Base-by-base conservation (phyloP, 108 stramenopile genomes). In the Epithemia pelagica region DNA sequence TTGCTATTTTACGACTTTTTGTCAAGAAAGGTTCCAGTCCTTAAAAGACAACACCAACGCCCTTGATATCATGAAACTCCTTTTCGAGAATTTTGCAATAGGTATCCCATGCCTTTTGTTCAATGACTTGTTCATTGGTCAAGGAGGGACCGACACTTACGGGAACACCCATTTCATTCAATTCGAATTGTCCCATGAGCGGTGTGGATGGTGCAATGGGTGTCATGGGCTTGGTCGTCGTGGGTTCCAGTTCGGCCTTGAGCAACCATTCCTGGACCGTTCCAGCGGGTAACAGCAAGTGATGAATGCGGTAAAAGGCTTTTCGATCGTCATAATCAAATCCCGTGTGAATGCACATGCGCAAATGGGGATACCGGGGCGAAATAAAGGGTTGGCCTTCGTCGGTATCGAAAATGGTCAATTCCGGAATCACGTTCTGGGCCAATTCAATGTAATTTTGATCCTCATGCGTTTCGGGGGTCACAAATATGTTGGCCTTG, bases 291-390 rank as follows among this genome's bases (percentile, higher is more conserved):
- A 85, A 67, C 54, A 93, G 56, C 71, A 93, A 75, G 62, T 93
- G 85, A 46, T 46, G 37, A 46, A 46, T 46, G 59, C 81, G 83
- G 63, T 83, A 78, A 28, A 80, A 71, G 23, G 77, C 63, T 84
- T 88, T 83, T n/a, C 89, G 87, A 64, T 89, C 87, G n/a, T 72
- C 76, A 69, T 86, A 80, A 67, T 88, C 87, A 73, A 85, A 95
- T 63, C 93, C 93, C 55, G 93, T 91, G 72, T 95, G 90, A 52
- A 95, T 70, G 1, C 88, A 87, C 59, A 88, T 79, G 28, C 90
- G 72, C 59, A 95, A 79, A 66, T 90, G 82, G 54, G 93, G 93
- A 65, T 87, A 95, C n/a, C 85, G 82, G 37, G 90, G 88, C 54
- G 84, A 79, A 65, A 90, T 76, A 76, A 91, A 95, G 54, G 88